A percentile compares a stretch with the other conserved stretches of the same genome.
Conservation (phyloP, 2,329 filamentous ascomycete genomes). For the Colletotrichum echinochloae region DNA sequence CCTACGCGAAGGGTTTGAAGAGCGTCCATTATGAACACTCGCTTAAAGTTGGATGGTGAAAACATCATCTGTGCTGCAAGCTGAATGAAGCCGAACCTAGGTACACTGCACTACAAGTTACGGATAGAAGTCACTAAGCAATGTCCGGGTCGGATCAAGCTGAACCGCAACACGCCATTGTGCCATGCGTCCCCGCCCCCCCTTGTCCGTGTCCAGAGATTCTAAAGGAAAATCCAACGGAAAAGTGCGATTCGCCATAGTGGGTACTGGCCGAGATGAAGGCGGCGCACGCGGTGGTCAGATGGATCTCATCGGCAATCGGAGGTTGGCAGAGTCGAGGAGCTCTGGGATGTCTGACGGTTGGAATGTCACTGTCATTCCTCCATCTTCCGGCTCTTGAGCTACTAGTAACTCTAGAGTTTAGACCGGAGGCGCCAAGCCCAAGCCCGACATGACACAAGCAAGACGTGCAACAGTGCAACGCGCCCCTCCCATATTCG, state of each 20-base stretch:
- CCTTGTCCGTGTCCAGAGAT: slow-evolving; percentile 10
- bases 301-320: slow-evolving; percentile 39
- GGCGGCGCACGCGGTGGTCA: slow-evolving; percentile 12
- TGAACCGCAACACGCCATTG: slow-evolving; percentile 25
- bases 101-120: neutral
- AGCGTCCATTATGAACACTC: neutral
- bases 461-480: slow-evolving; percentile 4
- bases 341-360: slow-evolving; percentile 2
- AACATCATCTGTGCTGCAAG: neutral
- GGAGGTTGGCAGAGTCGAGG: slow-evolving; percentile 14
- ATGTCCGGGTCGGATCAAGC: neutral
- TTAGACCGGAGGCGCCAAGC: slow-evolving; percentile 3
- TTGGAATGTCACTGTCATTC: neutral
- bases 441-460: neutral
- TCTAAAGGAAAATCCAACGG: neutral
- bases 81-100: neutral
- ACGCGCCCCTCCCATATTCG: slow-evolving; percentile 30
- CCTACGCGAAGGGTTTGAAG: neutral
- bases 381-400: slow-evolving; percentile 1
- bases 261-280: too few relatives aligned
- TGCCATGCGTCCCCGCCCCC: slow-evolving; percentile 14
- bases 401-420: neutral
- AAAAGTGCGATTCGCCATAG: slow-evolving; percentile 9
- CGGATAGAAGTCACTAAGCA: neutral
- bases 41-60: neutral